phyloP scores from a whole-genome alignment of 768 basidiomycete species.

The Mycena galopus region DNA sequence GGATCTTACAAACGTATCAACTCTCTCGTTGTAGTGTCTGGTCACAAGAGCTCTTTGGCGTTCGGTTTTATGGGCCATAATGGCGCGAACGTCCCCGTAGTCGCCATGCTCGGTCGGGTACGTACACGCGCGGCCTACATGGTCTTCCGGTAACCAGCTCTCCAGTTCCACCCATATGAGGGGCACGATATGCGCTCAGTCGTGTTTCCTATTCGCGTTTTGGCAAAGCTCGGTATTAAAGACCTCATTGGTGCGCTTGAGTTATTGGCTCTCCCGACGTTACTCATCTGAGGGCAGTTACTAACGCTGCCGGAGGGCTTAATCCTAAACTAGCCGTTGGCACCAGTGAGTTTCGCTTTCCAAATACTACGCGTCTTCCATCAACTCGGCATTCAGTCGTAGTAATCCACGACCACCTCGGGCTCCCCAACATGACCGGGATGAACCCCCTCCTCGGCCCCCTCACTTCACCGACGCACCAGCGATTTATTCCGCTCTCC shows the following conservation, averaged over 20 bases:
- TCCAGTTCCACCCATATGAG: constrained; percentile 88
- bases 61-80: constrained; percentile 79
- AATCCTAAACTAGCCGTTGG: constrained; percentile 82
- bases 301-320: constrained; percentile 89
- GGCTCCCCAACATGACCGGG: constrained; percentile 82
- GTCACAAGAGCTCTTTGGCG: constrained; percentile 84
- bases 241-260: constrained; percentile 75
- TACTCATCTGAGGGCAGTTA: constrained; percentile 62
- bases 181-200: constrained; percentile 79
- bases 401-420: constrained; percentile 87
- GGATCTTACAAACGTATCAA: not conserved
- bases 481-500: constrained; percentile 88
- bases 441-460: constrained; percentile 86
- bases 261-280: not conserved
- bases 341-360: constrained; percentile 69
- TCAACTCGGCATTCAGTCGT: constrained; percentile 67
- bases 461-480: constrained; percentile 64
- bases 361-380: not conserved
- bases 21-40: constrained; percentile 65
- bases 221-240: constrained; percentile 83
- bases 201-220: constrained; percentile 82
- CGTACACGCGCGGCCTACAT: constrained; percentile 53
- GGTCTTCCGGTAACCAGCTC: constrained; percentile 8
- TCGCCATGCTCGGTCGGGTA: constrained; percentile 88
- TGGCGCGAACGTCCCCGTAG: constrained; percentile 78